phyloP scores from a whole-genome alignment of 164 flowering plant genomes.

The Vitis rotundifolia region DNA sequence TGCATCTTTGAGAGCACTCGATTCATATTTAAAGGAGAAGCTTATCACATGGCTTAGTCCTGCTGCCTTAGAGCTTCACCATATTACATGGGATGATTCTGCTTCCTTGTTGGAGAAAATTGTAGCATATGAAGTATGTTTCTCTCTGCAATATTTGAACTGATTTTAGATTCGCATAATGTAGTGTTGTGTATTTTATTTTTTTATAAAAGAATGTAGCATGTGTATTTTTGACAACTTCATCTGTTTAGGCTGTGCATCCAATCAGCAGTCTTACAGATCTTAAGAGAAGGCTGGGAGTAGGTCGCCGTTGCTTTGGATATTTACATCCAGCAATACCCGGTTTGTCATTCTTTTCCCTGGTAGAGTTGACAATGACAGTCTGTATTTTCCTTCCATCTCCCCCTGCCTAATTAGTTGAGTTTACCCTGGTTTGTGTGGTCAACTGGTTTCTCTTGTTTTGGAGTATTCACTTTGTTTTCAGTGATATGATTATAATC shows the following conservation, averaged over 20 bases:
- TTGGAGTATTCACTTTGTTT: background rate
- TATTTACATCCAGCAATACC: conserved; percentile 92
- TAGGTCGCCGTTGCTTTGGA: conserved; percentile 96
- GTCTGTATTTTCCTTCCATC: background rate
- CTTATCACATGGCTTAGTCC: conserved; percentile 94
- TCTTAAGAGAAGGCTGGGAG: conserved; percentile 89
- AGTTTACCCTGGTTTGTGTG: no score
- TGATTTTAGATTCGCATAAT: background rate
- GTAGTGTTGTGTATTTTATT: no score
- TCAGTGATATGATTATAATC: no score
- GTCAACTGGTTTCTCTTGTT: background rate
- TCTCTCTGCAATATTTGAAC: background rate
- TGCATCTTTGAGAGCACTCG: conserved; percentile 77
- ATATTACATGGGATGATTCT: conserved; percentile 94
- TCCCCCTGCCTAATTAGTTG: no score
- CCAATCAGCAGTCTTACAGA: conserved; percentile 91
- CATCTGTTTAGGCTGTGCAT: conserved; percentile 79
- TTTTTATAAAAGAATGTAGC: background rate
- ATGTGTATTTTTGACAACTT: conserved; percentile 1
- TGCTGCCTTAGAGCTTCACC: conserved; percentile 89
- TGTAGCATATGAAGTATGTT: conserved; percentile 80
- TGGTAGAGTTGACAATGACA: background rate
- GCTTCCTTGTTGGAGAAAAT: conserved; percentile 95
- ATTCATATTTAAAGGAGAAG: conserved; percentile 81
- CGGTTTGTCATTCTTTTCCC: conserved; percentile 45